Evolutionary conservation across 352 stramenopile genomes (phyloP), one percentile per base, ranked within the genome.

Genomic region (Phytophthora litchii): DNA sequence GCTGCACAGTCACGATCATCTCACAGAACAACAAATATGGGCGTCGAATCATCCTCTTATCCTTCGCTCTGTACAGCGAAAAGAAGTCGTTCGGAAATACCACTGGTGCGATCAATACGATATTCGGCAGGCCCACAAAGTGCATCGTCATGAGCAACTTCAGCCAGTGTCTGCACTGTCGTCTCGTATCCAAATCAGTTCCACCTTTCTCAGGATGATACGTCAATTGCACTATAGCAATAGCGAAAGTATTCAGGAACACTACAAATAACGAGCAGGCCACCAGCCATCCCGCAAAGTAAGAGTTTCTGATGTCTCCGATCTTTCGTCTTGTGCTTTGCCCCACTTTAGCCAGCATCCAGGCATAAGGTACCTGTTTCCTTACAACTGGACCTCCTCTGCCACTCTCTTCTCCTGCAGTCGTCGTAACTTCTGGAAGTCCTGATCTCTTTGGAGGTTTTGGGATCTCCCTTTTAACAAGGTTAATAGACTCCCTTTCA

Each of bases 21-120:
- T 92, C 83, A 45, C 80, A 90, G 5, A 92, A 46, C 13, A 89
- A 71, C 27, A 92, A 57, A 54, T 86, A 92, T 16, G 83, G 77
- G 0, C 76, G 66, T 10, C 83, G 80, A 11, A 89, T 67, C 69
- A 92, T 84, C 42, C 81, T 71, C 23, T 72, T 69, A 53, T 87
- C 76, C 34, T 72, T 76, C 2, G 70, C 64, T 51, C 61, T 66
- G 50, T 89, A 89, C 10, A 92, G 62, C 45, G 66, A 62, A 27
- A 88, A 80, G 19, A 69, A 50, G 11, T 60, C 58, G n/a, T 72
- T 72, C 3, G 80, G 79, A n/a, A 83, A 78, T 4, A 92, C 35
- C 34, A 90, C 78, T 0, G 83, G 83, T 4, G 80, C 61, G 5
- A 80, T 67, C 8, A 92, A 67, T 27, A 88, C 46, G 1, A 89